Base-by-base conservation (phyloP, 805 yeast species). In the Torulaspora delbrueckii region DNA sequence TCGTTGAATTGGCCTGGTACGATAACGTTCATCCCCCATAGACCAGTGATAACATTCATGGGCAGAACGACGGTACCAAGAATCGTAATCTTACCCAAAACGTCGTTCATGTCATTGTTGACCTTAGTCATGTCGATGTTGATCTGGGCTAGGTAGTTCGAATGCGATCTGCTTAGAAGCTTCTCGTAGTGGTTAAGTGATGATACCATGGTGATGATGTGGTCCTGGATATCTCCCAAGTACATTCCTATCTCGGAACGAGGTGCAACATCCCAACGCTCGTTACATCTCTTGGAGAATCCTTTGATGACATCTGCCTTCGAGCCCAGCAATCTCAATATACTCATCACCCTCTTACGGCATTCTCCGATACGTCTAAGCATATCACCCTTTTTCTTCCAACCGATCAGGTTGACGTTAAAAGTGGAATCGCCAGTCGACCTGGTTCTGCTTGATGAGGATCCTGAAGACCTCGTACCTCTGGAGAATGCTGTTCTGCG, bases 251-350 rank as follows among this genome's bases (percentile, higher is more conserved):
- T 91, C 59, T 91, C 98, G 9, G 83, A 78, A 52, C 82, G 75
- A 42, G 91, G 88, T 0, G 87, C 84, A 34, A 77, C 80, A 48
- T 79, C 85, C 87, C 86, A 84, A 50, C 76, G 87, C 55, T 89
- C 96, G 53, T 81, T 84, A 62, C 93, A 88, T 48, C 97, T 72
- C 62, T 93, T 93, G 39, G 96, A 84, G 61, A 93, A 89, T 0
- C 96, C 97, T 60, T 86, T 87, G 54, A 93, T 87, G n/a, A 93
- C 99, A 67, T 93, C 99, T 0, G 97, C 98, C 67, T 93, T 93
- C 41, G 88, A 82, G 2, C 96, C 95, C 45, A 93, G 66, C 38
- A 93, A 73, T 43, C 98, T 70, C 51, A 88, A 70, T 23, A 93
- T 75, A 13, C 93, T 81, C 98, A 91, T 91, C 1, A 93, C 97